Percentiles rank a stretch among this genome's conserved stretches.
Evolutionary conservation across 2,329 filamentous ascomycete genomes (phyloP).

Genomic region (Diplodia scrobiculata): DNA sequence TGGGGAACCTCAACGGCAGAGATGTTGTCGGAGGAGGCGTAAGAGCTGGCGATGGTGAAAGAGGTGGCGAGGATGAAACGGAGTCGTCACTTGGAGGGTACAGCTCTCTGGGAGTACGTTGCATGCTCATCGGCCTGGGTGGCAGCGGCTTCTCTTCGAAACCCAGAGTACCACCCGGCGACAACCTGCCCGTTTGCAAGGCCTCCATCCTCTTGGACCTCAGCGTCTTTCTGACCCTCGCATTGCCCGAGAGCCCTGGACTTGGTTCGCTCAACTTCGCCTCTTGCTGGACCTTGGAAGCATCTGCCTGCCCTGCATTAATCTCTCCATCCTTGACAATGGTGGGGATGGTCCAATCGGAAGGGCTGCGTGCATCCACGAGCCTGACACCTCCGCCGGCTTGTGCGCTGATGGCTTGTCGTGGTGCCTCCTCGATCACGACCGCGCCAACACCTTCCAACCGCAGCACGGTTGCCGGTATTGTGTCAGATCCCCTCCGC

Average conservation of each 20-base stretch:
- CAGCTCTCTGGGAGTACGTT: conserved; percentile 38
- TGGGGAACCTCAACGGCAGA: conserved; percentile 24
- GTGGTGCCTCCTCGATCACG: conserved; percentile 24
- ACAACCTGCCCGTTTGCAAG: conserved; percentile 1
- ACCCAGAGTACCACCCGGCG: background rate
- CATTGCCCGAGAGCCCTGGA: conserved; percentile 9
- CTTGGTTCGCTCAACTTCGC: conserved; percentile 5
- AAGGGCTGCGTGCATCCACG: conserved; percentile 12
- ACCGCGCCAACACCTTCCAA: conserved; percentile 20
- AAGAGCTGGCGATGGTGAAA: conserved; percentile 1
- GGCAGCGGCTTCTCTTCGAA: conserved; percentile 30
- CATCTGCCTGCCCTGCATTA: background rate
- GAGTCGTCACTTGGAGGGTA: conserved; percentile 32
- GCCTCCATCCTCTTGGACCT: conserved; percentile 23
- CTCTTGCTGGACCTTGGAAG: background rate
- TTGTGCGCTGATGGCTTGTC: conserved; percentile 9
- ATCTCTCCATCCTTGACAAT: conserved; percentile 1
- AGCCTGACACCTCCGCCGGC: conserved; percentile 21
- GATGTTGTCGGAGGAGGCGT: conserved; percentile 14
- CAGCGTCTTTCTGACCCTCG: conserved; percentile 21
- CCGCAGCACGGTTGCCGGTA: conserved; percentile 6
- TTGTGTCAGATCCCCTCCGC: background rate
- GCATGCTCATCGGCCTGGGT: conserved; percentile 38
- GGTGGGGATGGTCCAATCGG: background rate
- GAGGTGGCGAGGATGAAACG: conserved; percentile 24